Conservation (phyloP, 2,329 filamentous ascomycete species). For the Septoria linicola region DNA sequence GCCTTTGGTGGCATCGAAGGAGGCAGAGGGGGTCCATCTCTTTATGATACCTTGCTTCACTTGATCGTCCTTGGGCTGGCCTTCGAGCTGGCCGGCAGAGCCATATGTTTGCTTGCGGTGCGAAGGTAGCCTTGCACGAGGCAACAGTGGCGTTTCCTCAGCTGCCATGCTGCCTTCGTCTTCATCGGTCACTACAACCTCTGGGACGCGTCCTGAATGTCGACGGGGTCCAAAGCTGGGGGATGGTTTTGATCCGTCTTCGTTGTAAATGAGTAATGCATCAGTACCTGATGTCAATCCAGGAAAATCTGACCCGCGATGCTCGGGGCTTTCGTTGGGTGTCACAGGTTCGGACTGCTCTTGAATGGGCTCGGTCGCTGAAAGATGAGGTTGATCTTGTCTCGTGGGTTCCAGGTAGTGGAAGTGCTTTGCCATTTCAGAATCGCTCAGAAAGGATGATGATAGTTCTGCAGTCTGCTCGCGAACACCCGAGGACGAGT, state of each 20-base stretch:
- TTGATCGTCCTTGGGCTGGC: constrained; percentile 13
- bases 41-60: constrained; percentile 31
- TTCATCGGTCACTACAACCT: constrained; percentile 33
- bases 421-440: constrained; percentile 32
- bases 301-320: constrained; percentile 9
- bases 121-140: constrained; percentile 30
- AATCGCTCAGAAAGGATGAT: constrained; percentile 40
- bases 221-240: constrained; percentile 3
- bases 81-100: constrained; percentile 30
- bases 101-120: constrained; percentile 28
- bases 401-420: constrained; percentile 24
- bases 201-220: constrained; percentile 24
- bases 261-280: constrained; percentile 20
- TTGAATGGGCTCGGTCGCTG: constrained; percentile 31
- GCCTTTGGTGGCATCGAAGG: constrained; percentile 21
- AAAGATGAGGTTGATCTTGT: neutral
- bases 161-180: constrained; percentile 23
- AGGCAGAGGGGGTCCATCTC: constrained; percentile 33
- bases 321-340: constrained; percentile 22
- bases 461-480: constrained; percentile 42
- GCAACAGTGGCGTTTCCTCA: constrained; percentile 40
- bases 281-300: constrained; percentile 10
- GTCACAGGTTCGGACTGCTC: constrained; percentile 39
- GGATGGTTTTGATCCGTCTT: constrained; percentile 7
- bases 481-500: constrained; percentile 41